These are phyloP conservation scores for Ogataea trehaloabstinens DNA, from an alignment of 805 yeast species.

Conservation along the genomic window DNA sequence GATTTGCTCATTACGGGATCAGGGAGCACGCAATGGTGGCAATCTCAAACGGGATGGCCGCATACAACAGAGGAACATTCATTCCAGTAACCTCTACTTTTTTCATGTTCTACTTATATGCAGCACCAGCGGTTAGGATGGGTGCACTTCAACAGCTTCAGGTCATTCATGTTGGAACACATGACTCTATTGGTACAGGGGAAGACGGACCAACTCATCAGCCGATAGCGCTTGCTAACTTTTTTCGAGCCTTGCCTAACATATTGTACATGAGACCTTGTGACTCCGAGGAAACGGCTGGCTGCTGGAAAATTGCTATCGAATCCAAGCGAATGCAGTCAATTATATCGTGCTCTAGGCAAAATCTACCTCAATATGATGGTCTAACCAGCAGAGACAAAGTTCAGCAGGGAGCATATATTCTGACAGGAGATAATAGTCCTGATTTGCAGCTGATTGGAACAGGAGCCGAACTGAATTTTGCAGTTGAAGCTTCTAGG, in stretches of 20 bases:
- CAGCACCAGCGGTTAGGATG: constrained; percentile 83
- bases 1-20: constrained; percentile 95
- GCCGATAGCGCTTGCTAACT: constrained; percentile 84
- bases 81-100: constrained; percentile 40
- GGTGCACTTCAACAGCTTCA: constrained; percentile 81
- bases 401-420: constrained; percentile 93
- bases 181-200: constrained; percentile 87
- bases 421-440: constrained; percentile 52
- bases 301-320: constrained; percentile 69
- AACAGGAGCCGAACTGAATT: constrained; percentile 90
- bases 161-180: constrained; percentile 83
- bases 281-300: constrained; percentile 84
- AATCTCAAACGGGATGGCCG: constrained; percentile 93
- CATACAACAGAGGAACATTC: constrained; percentile 91
- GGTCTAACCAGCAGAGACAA: constrained; percentile 80
- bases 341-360: constrained; percentile 76
- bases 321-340: constrained; percentile 62
- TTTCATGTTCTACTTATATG: constrained; percentile 64
- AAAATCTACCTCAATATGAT: constrained; percentile 84
- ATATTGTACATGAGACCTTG: constrained; percentile 86
- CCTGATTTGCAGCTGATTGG: constrained; percentile 69
- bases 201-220: constrained; percentile 94
- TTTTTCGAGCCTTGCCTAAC: constrained; percentile 77
- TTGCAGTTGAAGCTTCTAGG: constrained; percentile 80
- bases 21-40: constrained; percentile 99